Evolutionary conservation across 208 protist species (phyloP).

Genomic region (Acanthamoeba healyi): DNA sequence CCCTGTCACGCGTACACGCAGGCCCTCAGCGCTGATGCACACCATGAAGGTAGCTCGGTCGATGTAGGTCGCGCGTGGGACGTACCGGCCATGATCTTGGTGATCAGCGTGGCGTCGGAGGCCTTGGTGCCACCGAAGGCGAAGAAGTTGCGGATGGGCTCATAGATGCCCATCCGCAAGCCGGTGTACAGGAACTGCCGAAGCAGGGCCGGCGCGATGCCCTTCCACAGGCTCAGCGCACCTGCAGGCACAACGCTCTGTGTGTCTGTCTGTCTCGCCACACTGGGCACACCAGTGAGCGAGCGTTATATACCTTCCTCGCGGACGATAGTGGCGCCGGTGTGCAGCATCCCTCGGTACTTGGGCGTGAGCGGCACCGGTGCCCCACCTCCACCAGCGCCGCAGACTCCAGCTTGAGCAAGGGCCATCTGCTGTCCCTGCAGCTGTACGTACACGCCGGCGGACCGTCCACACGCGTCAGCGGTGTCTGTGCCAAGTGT

Average conservation of each 20-base stretch:
- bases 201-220: constrained; percentile 68
- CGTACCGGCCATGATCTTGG: constrained; percentile 76
- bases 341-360: constrained; percentile 67
- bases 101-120: constrained; percentile 36
- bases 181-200: constrained; percentile 77
- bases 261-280: no score
- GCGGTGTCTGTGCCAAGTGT: no score
- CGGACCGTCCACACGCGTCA: no score
- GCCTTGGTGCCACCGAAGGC: constrained; percentile 57
- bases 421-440: background rate
- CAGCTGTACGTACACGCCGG: background rate
- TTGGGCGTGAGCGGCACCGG: background rate
- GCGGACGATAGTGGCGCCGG: constrained; percentile 42
- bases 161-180: constrained; percentile 74
- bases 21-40: no score
- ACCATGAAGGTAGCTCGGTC: no score
- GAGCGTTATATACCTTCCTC: constrained; percentile 46
- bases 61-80: background rate
- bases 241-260: background rate
- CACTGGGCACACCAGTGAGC: background rate
- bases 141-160: constrained; percentile 73
- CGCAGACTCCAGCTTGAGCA: background rate
- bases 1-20: background rate
- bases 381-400: no score
- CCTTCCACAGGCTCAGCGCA: constrained; percentile 68